Base-by-base conservation (phyloP, 352 stramenopile genomes). In the Pythium grandisporangium region DNA sequence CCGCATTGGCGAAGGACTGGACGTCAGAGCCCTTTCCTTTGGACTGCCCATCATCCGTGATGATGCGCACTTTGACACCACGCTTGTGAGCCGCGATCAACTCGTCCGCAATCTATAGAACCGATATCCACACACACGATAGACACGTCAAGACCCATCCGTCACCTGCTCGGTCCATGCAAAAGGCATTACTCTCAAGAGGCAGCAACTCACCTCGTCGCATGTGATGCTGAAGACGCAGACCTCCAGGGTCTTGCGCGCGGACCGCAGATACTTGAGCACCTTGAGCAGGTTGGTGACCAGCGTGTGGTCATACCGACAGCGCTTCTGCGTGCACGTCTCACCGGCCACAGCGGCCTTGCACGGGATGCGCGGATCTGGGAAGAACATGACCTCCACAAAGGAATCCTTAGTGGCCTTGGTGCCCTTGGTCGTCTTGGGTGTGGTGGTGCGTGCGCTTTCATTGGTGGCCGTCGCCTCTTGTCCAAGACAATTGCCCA, bases 151-250 rank as follows among this genome's bases (percentile, higher is more conserved):
- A n/a, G n/a, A n/a, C n/a, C n/a, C n/a, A n/a, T n/a, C n/a, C n/a
- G n/a, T n/a, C n/a, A n/a, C n/a, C n/a, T n/a, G n/a, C n/a, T n/a
- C n/a, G n/a, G n/a, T n/a, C n/a, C n/a, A n/a, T n/a, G n/a, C n/a
- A n/a, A n/a, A n/a, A n/a, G n/a, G n/a, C n/a, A n/a, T n/a, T n/a
- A n/a, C n/a, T n/a, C n/a, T n/a, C n/a, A n/a, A 45, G 20, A 52
- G 19, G 5, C 1, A 26, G 0, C n/a, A 3, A 19, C 51, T 10
- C 39, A 82, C 72, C 51, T 85, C 72, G 25, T 85, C 68, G 27
- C 69, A 83, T 1, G 72, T 85, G 55, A 85, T 83, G 13, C 69
- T 85, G 43, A 85, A 85, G 25, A 85, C 72, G 39, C 66, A 80
- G 30, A 85, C 71, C 34, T 85, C 72, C 59, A 83, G 73, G 4